phyloP scores from a whole-genome alignment of 1,139 yeast species.

The Geotrichum australiense region DNA sequence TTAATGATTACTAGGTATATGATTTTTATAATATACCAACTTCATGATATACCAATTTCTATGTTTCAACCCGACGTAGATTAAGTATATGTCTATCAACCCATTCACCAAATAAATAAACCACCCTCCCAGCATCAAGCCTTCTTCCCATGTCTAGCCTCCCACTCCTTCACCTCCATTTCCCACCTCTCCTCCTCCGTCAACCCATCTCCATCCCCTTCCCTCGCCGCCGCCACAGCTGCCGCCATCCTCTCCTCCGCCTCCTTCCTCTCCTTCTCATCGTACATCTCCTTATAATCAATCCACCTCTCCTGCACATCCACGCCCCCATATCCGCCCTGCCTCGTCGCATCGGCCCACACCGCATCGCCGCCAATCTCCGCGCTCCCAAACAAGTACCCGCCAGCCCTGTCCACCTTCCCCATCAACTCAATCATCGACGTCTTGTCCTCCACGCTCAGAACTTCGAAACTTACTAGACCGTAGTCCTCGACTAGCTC shows the following conservation, averaged over 20 bases:
- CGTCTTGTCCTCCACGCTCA: slow-evolving; percentile 84
- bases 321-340: slow-evolving; percentile 50
- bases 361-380: slow-evolving; percentile 94
- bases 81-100: too few species aligned
- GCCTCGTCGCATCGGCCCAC: slow-evolving; percentile 93
- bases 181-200: slow-evolving; percentile 71
- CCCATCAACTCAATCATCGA: slow-evolving; percentile 80
- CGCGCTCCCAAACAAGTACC: slow-evolving; percentile 85
- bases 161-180: slow-evolving; percentile 59
- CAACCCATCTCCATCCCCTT: slow-evolving; percentile 22
- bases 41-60: too few species aligned
- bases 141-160: too few species aligned
- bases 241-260: slow-evolving; percentile 36
- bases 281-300: slow-evolving; percentile 72
- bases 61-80: too few species aligned
- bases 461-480: slow-evolving; percentile 79
- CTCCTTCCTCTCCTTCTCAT: slow-evolving; percentile 50
- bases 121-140: too few species aligned
- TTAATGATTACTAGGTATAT: too few species aligned
- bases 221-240: slow-evolving; percentile 17
- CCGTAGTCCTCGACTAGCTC: slow-evolving; percentile 84
- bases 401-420: slow-evolving; percentile 82
- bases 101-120: too few species aligned
- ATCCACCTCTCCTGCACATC: slow-evolving; percentile 97
- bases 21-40: too few species aligned